Conservation (phyloP, 208 protist genomes). For the Leptomonas seymouri region DNA sequence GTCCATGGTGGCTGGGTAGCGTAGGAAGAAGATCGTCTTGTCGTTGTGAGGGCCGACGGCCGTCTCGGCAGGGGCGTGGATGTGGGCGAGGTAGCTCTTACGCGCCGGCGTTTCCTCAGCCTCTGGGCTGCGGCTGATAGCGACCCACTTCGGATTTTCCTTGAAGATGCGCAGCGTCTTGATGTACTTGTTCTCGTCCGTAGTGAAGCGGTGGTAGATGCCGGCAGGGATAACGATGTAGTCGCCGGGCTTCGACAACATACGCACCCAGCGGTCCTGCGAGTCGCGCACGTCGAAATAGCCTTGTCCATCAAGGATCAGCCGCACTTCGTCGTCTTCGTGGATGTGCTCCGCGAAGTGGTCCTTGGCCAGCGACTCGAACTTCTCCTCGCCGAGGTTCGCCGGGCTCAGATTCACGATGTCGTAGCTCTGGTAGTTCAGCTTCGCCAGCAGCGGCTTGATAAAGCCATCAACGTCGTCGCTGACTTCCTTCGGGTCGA, state of each 20-base stretch:
- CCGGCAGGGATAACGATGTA: slow-evolving; percentile 69
- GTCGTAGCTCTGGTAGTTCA: slow-evolving; percentile 60
- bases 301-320: slow-evolving; percentile 67
- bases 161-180: slow-evolving; percentile 85
- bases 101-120: slow-evolving; percentile 39
- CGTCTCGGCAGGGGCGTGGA: slow-evolving; percentile 30
- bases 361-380: slow-evolving; percentile 45
- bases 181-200: slow-evolving; percentile 46
- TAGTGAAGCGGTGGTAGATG: slow-evolving; percentile 92
- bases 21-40: slow-evolving; percentile 35
- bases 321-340: slow-evolving; percentile 90
- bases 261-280: slow-evolving; percentile 75
- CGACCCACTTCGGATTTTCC: slow-evolving; percentile 73
- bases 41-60: slow-evolving; percentile 26
- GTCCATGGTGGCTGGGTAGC: slow-evolving; percentile 39
- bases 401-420: slow-evolving; percentile 39
- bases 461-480: slow-evolving; percentile 36
- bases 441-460: slow-evolving; percentile 38
- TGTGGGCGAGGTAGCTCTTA: slow-evolving; percentile 42
- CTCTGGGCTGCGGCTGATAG: slow-evolving; percentile 53
- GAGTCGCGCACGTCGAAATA: slow-evolving; percentile 89
- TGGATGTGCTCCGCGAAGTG: slow-evolving; percentile 88
- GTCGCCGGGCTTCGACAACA: slow-evolving; percentile 63
- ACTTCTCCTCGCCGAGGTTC: slow-evolving; percentile 40
- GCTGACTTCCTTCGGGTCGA: slow-evolving; percentile 33